phyloP scores from a whole-genome alignment of 805 yeast species.

The Metschnikowia dekortorum region DNA sequence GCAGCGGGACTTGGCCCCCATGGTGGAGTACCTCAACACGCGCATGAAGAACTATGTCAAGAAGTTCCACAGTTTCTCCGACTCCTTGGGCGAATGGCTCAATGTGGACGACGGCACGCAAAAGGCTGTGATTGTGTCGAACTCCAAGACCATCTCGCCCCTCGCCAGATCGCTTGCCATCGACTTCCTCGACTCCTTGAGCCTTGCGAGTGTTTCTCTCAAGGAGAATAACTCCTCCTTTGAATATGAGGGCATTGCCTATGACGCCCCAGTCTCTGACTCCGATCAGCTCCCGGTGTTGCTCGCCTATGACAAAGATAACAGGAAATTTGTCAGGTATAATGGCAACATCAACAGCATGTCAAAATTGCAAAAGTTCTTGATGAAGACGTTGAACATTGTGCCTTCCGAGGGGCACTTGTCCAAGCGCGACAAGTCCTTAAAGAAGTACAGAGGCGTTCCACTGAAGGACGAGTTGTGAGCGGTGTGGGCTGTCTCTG shows the following conservation, averaged over 20 bases:
- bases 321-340: slow-evolving; percentile 19
- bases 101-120: slow-evolving; percentile 24
- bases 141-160: slow-evolving; percentile 47
- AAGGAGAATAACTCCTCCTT: slow-evolving; percentile 15
- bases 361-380: slow-evolving; percentile 29
- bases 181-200: slow-evolving; percentile 53
- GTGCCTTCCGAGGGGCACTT: slow-evolving; percentile 39
- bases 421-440: slow-evolving; percentile 30
- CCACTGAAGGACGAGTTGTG: slow-evolving; percentile 14
- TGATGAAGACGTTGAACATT: slow-evolving; percentile 22
- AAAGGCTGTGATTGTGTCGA: slow-evolving; percentile 52
- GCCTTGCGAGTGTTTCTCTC: slow-evolving; percentile 39
- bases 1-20: slow-evolving; percentile 51
- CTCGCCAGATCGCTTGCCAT: slow-evolving; percentile 63
- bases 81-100: slow-evolving; percentile 24
- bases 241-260: slow-evolving; percentile 18
- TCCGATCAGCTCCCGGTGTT: slow-evolving; percentile 25
- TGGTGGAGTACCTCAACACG: slow-evolving; percentile 51
- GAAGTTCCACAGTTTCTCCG: slow-evolving; percentile 35
- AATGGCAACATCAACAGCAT: slow-evolving; percentile 25
- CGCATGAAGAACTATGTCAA: slow-evolving; percentile 65
- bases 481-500: neutral
- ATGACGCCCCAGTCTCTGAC: slow-evolving; percentile 18
- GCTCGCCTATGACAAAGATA: slow-evolving; percentile 20
- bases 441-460: slow-evolving; percentile 28